Base-by-base conservation (phyloP, 83 land plant species). In the Larix sibirica region DNA sequence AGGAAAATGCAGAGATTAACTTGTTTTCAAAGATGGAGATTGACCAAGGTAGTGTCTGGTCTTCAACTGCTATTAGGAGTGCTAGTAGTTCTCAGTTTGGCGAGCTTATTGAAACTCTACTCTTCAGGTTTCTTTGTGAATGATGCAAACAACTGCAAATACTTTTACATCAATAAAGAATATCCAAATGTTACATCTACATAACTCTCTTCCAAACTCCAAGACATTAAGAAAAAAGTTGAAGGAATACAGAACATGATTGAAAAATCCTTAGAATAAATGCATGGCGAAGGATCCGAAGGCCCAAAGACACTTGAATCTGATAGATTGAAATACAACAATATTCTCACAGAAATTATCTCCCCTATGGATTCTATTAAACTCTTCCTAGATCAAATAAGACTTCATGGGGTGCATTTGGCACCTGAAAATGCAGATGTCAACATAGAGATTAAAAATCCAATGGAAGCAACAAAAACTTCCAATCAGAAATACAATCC, bases 71-170 rank as follows among this genome's bases (percentile, higher is more conserved):
- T 81, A 3, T 33, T 87, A 66, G 89, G 81, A 10, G 63, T 65
- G 58, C 71, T 80, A 60, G 85, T 83, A 31, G 23, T 90, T 42
- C 68, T 90, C 62, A 83, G 62, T 59, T 44, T 87, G 24, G 67
- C 87, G 61, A 78, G 87, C 0, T 58, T 90, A n/a, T 82, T 83
- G 26, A 90, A 70, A 73, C 80, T 83, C 67, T 79, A 81, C 81
- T 81, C 89, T 33, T 7, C 81, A 6, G 79, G 81, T 47, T 81
- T 85, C 16, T 44, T 83, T 62, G 16, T 87, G 21, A 60, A 18
- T 18, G 47, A 82, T 26, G 86, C 68, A 65, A 26, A 71, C 80
- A 83, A 78, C 82, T 84, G 84, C 80, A 60, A 76, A 67, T 23
- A 74, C 65, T 16, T 40, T 47, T 40, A 81, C 54, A 31, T 61